phyloP scores from a whole-genome alignment of 176 grass and related monocot species.

The Musa schizocarpa region DNA sequence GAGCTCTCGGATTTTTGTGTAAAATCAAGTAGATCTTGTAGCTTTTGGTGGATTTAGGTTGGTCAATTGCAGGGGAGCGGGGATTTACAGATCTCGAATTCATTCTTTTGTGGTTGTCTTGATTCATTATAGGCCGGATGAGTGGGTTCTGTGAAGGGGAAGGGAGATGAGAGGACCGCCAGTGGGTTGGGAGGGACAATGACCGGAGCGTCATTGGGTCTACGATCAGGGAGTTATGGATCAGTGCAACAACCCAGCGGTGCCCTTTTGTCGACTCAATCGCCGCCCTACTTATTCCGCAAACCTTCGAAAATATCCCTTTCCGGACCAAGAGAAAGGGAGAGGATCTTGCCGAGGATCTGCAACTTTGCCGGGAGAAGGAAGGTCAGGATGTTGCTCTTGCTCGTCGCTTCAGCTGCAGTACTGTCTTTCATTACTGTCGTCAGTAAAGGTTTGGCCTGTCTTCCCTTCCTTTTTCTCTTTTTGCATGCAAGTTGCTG shows the following conservation, averaged over 20 bases:
- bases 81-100: neutral
- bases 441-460: conserved; percentile 55
- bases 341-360: conserved; percentile 58
- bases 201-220: conserved; percentile 65
- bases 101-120: neutral
- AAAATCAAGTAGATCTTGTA: conserved; percentile 3
- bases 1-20: neutral
- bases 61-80: neutral
- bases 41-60: neutral
- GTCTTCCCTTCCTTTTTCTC: conserved; percentile 4
- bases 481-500: neutral
- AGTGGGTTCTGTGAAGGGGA: neutral
- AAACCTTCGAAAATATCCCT: conserved; percentile 46
- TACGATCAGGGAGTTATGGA: conserved; percentile 84
- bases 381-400: conserved; percentile 64
- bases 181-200: conserved; percentile 26
- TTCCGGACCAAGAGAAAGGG: conserved; percentile 27
- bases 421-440: conserved; percentile 54
- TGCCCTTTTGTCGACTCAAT: conserved; percentile 19
- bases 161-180: conserved; percentile 30
- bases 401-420: conserved; percentile 43
- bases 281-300: conserved; percentile 29
- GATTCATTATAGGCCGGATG: neutral
- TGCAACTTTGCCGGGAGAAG: conserved; percentile 55
- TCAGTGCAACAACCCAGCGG: conserved; percentile 56